phyloP scores from a whole-genome alignment of 1,284 basidiomycete species.

The Fomitopsis pinicola region DNA sequence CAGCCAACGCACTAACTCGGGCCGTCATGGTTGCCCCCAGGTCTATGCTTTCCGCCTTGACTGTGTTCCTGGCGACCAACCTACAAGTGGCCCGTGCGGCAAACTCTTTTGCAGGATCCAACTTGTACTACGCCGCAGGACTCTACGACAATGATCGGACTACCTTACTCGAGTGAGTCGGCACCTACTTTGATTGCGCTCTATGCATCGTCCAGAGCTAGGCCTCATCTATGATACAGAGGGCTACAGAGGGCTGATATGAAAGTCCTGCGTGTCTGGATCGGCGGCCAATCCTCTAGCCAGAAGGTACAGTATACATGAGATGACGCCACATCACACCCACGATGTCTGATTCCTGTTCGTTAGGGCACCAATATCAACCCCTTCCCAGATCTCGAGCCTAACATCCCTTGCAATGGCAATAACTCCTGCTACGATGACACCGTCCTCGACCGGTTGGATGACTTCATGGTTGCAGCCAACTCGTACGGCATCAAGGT shows the following conservation, averaged over 20 bases:
- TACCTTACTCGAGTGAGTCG: conserved; percentile 22
- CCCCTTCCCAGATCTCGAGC: conserved; percentile 30
- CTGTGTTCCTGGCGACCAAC: background rate
- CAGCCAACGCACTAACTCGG: background rate
- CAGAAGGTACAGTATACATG: conserved; percentile 17
- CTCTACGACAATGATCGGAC: conserved; percentile 19
- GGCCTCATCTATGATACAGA: conserved; percentile 9
- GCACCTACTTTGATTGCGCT: background rate
- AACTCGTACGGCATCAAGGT: conserved; percentile 33
- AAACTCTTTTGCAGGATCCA: conserved; percentile 29
- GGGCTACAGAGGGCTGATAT: conserved; percentile 27
- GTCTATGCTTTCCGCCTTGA: background rate
- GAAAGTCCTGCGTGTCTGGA: conserved; percentile 32
- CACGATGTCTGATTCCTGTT: background rate
- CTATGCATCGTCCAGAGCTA: background rate
- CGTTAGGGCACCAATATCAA: conserved; percentile 26
- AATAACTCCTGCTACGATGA: conserved; percentile 30
- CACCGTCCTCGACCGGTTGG: conserved; percentile 33
- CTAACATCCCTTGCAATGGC: conserved; percentile 27
- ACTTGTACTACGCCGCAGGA: conserved; percentile 31
- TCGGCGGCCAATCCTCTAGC: conserved; percentile 25
- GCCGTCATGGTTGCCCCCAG: background rate
- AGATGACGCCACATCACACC: background rate
- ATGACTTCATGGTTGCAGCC: conserved; percentile 36
- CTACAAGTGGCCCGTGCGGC: conserved; percentile 15